phyloP scores from a whole-genome alignment of 805 yeast genomes.

The Diddensiella caesifluorescens region DNA sequence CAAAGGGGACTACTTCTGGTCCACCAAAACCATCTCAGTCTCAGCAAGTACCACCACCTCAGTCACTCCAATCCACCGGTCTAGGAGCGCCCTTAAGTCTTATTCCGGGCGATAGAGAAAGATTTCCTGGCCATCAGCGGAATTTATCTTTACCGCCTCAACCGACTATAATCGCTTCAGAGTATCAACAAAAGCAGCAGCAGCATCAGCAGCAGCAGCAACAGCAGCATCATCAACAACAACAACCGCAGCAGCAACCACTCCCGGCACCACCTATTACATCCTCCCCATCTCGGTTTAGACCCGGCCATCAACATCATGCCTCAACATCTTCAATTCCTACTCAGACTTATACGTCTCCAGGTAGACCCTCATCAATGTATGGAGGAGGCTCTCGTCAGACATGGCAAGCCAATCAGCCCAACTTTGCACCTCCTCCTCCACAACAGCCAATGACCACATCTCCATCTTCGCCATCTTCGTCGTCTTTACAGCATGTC shows the following conservation, averaged over 20 bases:
- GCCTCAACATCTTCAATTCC: constrained; percentile 24
- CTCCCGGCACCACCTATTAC: constrained; percentile 15
- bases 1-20: background rate
- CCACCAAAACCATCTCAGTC: background rate
- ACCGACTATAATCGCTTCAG: constrained; percentile 15
- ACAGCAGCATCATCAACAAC: constrained; percentile 5
- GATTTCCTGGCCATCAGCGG: constrained; percentile 22
- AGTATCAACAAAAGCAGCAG: constrained; percentile 11
- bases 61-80: background rate
- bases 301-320: constrained; percentile 22
- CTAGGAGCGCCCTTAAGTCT: constrained; percentile 11
- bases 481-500: constrained; percentile 41
- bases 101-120: constrained; percentile 13
- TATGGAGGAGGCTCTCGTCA: constrained; percentile 8
- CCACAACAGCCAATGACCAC: constrained; percentile 19
- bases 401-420: constrained; percentile 7
- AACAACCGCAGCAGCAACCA: constrained; percentile 8
- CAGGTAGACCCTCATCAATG: constrained; percentile 14
- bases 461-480: constrained; percentile 22
- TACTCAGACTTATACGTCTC: constrained; percentile 14
- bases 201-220: constrained; percentile 4
- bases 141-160: constrained; percentile 25
- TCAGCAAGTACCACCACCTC: constrained; percentile 5
- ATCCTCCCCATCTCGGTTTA: constrained; percentile 13
- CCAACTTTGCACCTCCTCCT: constrained; percentile 22